These are phyloP conservation scores for Tothia fuscella DNA, from an alignment of 2,329 filamentous ascomycete species.

Conservation along the genomic window DNA sequence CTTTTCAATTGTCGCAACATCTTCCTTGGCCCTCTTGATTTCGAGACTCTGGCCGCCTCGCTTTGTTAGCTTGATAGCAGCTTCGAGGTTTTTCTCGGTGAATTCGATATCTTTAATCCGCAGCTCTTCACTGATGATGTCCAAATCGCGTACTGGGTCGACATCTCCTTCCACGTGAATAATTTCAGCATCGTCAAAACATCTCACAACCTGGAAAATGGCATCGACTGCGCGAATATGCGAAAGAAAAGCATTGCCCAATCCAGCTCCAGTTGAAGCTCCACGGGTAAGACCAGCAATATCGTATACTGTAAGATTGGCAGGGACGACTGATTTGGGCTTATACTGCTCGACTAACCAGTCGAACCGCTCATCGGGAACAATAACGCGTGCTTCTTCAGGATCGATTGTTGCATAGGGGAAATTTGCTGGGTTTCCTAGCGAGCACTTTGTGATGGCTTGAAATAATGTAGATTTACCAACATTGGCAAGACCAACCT, in stretches of 20 bases:
- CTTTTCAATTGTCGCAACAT: constrained; percentile 88
- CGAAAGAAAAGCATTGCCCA: constrained; percentile 95
- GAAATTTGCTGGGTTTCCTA: constrained; percentile 99
- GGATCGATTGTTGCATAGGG: constrained; percentile 98
- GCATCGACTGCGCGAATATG: constrained; percentile 97
- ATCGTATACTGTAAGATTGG: constrained; percentile 96
- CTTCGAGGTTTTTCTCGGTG: constrained; percentile 86
- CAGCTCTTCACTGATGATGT: constrained; percentile 94
- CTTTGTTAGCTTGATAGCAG: constrained; percentile 84
- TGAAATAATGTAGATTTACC: constrained; percentile 99
- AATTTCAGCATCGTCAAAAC: constrained; percentile 98
- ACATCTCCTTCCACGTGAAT: constrained; percentile 99
- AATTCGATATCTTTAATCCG: constrained; percentile 99
- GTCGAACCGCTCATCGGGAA: constrained; percentile 91
- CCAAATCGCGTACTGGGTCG: constrained; percentile 83
- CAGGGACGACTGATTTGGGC: constrained; percentile 92
- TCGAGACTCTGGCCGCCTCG: constrained; percentile 91
- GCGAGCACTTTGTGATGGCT: constrained; percentile 92
- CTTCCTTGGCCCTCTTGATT: constrained; percentile 94
- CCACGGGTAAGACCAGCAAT: constrained; percentile 94
- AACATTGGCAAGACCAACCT: constrained; percentile 98
- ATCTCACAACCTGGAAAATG: constrained; percentile 93
- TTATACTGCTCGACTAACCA: constrained; percentile 95
- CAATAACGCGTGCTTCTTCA: constrained; percentile 93
- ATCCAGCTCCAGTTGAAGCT: constrained; percentile 91